A percentile compares a stretch with the other conserved stretches of the same genome.
phyloP scores from a whole-genome alignment of 2,329 filamentous ascomycete species.

The Penicillium decumbens region DNA sequence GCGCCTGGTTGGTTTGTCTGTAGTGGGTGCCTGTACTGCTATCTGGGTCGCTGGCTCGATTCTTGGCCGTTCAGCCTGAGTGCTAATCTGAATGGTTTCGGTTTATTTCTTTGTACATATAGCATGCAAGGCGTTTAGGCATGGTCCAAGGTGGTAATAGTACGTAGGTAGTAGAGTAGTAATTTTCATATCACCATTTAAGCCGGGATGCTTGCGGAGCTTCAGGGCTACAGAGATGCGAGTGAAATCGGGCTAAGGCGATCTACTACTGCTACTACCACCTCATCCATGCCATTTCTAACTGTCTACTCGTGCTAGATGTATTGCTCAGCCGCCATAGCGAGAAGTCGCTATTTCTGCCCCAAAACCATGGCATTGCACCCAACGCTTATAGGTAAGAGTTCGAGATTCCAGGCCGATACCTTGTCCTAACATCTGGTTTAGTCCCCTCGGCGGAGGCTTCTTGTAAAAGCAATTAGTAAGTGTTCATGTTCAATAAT shows the following conservation, averaged over 20 bases:
- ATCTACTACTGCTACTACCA: too few species aligned
- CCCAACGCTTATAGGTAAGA: too few species aligned
- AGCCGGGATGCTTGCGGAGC: constrained; percentile 3
- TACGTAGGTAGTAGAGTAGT: not conserved
- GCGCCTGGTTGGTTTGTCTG: constrained; percentile 34
- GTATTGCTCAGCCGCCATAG: constrained; percentile 29
- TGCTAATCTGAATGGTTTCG: not conserved
- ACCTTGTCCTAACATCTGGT: too few species aligned
- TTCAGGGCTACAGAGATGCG: too few species aligned
- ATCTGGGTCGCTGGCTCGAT: constrained; percentile 37
- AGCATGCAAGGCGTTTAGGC: not conserved
- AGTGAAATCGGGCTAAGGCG: too few species aligned
- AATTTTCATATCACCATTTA: too few species aligned
- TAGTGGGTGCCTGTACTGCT: constrained; percentile 34
- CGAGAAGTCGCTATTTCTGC: constrained; percentile 34
- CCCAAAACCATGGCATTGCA: constrained; percentile 26
- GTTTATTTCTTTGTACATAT: not conserved
- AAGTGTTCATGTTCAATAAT: not conserved
- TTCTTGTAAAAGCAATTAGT: not conserved
- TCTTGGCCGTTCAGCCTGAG: constrained; percentile 24
- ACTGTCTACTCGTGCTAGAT: too few species aligned
- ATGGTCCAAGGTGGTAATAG: not conserved
- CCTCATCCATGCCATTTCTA: too few species aligned
- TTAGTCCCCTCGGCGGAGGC: too few species aligned
- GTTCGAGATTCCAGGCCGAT: too few species aligned